A percentile compares a stretch with the other conserved stretches of the same genome.
phyloP scores from a whole-genome alignment of 352 stramenopile genomes.

The Pythium diclinum region DNA sequence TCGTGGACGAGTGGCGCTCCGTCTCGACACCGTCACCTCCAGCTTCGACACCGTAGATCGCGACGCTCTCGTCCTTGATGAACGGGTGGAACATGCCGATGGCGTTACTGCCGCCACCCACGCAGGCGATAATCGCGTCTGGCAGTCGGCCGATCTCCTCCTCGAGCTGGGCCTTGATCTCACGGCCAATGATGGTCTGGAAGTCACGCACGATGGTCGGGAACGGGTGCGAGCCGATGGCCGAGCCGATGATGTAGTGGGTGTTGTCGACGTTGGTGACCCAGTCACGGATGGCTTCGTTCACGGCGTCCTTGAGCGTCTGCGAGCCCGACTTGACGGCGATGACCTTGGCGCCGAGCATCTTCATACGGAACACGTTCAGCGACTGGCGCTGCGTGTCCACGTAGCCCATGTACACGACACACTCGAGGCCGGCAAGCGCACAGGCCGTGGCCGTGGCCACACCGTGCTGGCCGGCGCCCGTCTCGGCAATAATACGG shows the following conservation, averaged over 20 bases:
- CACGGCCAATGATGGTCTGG: constrained; percentile 94
- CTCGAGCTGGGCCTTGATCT: constrained; percentile 93
- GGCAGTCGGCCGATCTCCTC: constrained; percentile 95
- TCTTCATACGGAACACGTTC: constrained; percentile 99
- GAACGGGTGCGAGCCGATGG: constrained; percentile 97
- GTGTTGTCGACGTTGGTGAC: constrained; percentile 98
- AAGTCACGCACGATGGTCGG: constrained; percentile 98
- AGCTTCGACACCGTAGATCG: constrained; percentile 95
- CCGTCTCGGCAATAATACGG: constrained; percentile 98
- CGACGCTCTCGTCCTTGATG: constrained; percentile 90
- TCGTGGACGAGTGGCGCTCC: constrained; percentile 92
- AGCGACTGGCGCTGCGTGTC: constrained; percentile 97
- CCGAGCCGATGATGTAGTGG: constrained; percentile 98
- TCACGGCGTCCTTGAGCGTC: constrained; percentile 99
- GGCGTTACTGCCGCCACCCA: constrained; percentile 98
- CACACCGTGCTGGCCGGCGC: constrained; percentile 97
- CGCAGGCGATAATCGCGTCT: constrained; percentile 96
- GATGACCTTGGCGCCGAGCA: constrained; percentile 98
- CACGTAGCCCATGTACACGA: constrained; percentile 98
- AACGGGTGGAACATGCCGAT: constrained; percentile 99
- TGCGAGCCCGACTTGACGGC: constrained; percentile 94
- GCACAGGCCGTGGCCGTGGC: constrained; percentile 96
- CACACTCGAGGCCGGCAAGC: constrained; percentile 94
- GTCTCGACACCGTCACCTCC: constrained; percentile 92
- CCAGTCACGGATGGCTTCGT: constrained; percentile 98